Evolutionary conservation across 2,329 filamentous ascomycete species (phyloP).

Genomic region (Cladorrhinum sp.): DNA sequence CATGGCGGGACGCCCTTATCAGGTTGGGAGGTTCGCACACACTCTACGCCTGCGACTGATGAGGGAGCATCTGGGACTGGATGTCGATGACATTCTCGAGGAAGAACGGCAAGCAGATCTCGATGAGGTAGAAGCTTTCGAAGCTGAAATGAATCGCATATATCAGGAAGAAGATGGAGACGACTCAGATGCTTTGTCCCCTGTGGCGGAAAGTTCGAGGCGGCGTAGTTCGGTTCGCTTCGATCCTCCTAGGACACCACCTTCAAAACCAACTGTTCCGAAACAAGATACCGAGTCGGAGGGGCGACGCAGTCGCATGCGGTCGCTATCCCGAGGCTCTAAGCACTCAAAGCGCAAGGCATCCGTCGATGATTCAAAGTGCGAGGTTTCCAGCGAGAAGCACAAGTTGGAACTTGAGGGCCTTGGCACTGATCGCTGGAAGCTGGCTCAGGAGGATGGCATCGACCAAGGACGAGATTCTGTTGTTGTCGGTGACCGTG

Average conservation of each 20-base stretch:
- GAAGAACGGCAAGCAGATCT: conserved; percentile 68
- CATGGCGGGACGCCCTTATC: conserved; percentile 87
- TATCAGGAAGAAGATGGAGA: conserved; percentile 56
- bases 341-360: conserved; percentile 22
- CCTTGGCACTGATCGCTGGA: conserved; percentile 73
- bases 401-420: conserved; percentile 77
- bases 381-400: conserved; percentile 57
- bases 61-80: conserved; percentile 94
- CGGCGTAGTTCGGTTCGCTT: conserved; percentile 11
- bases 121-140: conserved; percentile 52
- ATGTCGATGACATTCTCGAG: conserved; percentile 86
- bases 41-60: conserved; percentile 89
- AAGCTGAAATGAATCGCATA: conserved; percentile 60
- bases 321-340: conserved; percentile 6
- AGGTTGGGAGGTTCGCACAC: conserved; percentile 88
- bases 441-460: conserved; percentile 58
- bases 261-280: conserved; percentile 54
- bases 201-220: conserved; percentile 21
- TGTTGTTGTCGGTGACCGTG: conserved; percentile 61
- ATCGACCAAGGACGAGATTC: conserved; percentile 67
- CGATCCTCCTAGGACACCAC: conserved; percentile 12
- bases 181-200: conserved; percentile 32
- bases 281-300: conserved; percentile 65
- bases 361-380: conserved; percentile 43
- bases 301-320: conserved; percentile 49